These are phyloP conservation scores for Heterobasidion parviporum DNA, from an alignment of 1,284 basidiomycete species.

Conservation along the genomic window DNA sequence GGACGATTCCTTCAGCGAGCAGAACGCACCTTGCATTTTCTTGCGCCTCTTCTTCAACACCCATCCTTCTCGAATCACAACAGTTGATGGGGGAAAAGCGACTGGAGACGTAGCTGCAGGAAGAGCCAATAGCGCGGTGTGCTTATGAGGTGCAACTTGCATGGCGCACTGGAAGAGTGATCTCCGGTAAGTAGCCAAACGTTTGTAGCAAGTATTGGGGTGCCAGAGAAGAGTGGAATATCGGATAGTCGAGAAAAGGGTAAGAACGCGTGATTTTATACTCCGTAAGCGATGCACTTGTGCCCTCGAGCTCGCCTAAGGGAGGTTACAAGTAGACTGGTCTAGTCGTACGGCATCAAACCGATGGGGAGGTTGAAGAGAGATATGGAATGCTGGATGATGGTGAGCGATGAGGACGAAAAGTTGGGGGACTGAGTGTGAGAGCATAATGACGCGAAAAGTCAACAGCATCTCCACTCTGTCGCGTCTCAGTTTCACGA, in stretches of 20 bases:
- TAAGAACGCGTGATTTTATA: not conserved
- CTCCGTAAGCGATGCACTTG: not conserved
- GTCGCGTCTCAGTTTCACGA: too few species aligned
- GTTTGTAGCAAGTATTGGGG: not conserved
- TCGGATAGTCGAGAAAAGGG: not conserved
- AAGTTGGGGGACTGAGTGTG: not conserved
- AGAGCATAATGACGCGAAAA: not conserved
- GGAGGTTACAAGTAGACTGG: not conserved
- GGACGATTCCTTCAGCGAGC: not conserved
- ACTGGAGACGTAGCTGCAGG: not conserved
- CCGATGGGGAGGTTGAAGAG: not conserved
- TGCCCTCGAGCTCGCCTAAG: not conserved
- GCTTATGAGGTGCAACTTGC: conserved; percentile 1
- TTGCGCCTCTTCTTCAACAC: conserved; percentile 75
- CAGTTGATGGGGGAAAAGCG: not conserved
- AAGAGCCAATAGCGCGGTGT: not conserved
- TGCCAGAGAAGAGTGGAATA: not conserved
- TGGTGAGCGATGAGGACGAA: not conserved
- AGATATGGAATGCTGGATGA: not conserved
- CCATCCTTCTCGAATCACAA: conserved; percentile 60
- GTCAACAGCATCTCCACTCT: too few species aligned
- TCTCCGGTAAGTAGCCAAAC: not conserved
- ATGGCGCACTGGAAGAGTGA: not conserved
- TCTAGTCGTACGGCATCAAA: not conserved
- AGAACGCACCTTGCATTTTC: conserved; percentile 66